Conservation (phyloP, 2,329 filamentous ascomycete species). For the Cladorrhinum sp. region DNA sequence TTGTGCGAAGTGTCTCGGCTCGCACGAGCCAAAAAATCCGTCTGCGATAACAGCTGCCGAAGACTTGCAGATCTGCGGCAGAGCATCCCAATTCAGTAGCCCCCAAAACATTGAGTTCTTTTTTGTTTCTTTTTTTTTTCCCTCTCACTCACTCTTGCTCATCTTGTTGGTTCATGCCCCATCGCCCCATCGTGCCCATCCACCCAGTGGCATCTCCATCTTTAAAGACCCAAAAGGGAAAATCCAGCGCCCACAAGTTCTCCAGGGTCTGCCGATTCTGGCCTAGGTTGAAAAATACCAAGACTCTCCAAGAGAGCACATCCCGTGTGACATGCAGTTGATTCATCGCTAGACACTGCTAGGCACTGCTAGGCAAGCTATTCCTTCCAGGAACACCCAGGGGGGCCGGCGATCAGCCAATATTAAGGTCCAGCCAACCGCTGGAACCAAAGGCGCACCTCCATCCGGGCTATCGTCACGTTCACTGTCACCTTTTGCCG, state of each 20-base stretch:
- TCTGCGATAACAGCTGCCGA: slow-evolving; percentile 14
- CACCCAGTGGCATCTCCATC: too few species aligned
- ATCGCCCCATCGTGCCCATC: background rate
- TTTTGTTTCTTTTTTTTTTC: too few species aligned
- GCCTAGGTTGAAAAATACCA: slow-evolving; percentile 9
- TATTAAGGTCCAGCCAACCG: slow-evolving; percentile 50
- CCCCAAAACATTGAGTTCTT: background rate
- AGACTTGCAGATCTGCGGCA: slow-evolving; percentile 15
- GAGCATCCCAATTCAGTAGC: background rate
- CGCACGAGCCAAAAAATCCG: background rate
- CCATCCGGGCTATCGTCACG: slow-evolving; percentile 12
- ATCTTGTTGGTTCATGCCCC: background rate
- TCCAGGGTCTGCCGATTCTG: slow-evolving; percentile 17
- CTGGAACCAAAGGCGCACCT: slow-evolving; percentile 33
- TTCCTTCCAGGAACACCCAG: slow-evolving; percentile 27
- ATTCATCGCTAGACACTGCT: slow-evolving; percentile 29
- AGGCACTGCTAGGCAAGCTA: slow-evolving; percentile 38
- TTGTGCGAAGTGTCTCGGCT: background rate
- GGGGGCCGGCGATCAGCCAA: slow-evolving; percentile 43
- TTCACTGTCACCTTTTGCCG: background rate
- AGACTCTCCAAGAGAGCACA: background rate
- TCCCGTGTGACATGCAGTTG: slow-evolving; percentile 31
- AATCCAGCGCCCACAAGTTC: slow-evolving; percentile 23
- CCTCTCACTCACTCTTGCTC: background rate
- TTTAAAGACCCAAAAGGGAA: slow-evolving; percentile 11